A percentile compares a stretch with the other conserved stretches of the same genome.
Evolutionary conservation across 2,329 filamentous ascomycete species (phyloP).

Genomic region (Stromatinia cepivora): DNA sequence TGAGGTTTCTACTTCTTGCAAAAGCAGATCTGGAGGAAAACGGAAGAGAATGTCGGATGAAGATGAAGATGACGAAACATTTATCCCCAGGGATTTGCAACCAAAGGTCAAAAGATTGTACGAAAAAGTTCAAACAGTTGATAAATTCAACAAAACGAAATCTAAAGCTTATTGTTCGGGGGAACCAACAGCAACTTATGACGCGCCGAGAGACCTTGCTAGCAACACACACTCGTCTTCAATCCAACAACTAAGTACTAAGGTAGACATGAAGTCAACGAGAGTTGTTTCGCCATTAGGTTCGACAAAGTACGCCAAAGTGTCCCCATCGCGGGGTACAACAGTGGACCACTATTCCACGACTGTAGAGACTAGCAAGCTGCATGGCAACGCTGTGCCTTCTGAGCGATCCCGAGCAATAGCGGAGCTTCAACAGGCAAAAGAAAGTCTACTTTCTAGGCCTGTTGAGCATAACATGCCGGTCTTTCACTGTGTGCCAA

Average conservation of each 20-base stretch:
- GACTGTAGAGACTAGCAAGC: neutral
- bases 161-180: neutral
- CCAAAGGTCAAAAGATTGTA: neutral
- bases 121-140: neutral
- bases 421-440: constrained; percentile 4
- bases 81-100: neutral
- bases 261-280: neutral
- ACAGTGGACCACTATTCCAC: neutral
- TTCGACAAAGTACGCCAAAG: neutral
- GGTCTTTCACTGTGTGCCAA: neutral
- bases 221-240: neutral
- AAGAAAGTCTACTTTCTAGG: neutral
- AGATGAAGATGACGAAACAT: neutral
- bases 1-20: neutral
- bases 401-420: constrained; percentile 12
- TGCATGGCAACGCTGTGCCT: constrained; percentile 2
- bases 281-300: neutral
- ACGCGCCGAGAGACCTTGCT: neutral
- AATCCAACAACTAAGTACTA: neutral
- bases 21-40: neutral
- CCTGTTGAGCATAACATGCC: neutral
- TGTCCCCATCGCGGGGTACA: neutral
- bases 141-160: neutral
- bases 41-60: neutral
- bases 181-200: neutral